Evolutionary conservation across 352 stramenopile species (phyloP).

Genomic region (Phytophthora pini): DNA sequence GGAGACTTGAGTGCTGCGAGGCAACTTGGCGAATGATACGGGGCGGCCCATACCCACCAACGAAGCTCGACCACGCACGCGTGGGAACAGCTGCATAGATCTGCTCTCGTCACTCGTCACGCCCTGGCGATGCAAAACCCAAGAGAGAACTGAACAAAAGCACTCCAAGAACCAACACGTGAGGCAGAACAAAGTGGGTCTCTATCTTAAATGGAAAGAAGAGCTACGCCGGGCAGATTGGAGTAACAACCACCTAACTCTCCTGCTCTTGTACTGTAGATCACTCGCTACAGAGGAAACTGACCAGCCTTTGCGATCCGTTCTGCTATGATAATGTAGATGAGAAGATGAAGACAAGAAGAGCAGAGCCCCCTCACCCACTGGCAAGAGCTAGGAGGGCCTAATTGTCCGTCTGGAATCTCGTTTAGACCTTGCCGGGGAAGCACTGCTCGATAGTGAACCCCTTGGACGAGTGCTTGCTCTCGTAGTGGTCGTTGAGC

Average conservation of each 20-base stretch:
- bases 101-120: slow-evolving; percentile 12
- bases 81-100: slow-evolving; percentile 33
- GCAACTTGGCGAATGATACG: slow-evolving; percentile 31
- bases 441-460: slow-evolving; percentile 84
- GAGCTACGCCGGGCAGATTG: slow-evolving; percentile 1
- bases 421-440: slow-evolving; percentile 37
- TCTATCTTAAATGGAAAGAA: slow-evolving; percentile 13
- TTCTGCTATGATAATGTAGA: slow-evolving; percentile 20
- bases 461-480: slow-evolving; percentile 81
- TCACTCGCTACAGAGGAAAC: slow-evolving; percentile 16
- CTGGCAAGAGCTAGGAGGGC: neutral
- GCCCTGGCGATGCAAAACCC: slow-evolving; percentile 3
- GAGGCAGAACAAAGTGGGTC: slow-evolving; percentile 3
- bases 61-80: slow-evolving; percentile 11
- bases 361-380: neutral
- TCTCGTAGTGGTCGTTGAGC: slow-evolving; percentile 85
- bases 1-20: slow-evolving; percentile 21
- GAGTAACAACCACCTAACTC: slow-evolving; percentile 1
- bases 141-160: neutral
- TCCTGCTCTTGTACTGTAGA: slow-evolving; percentile 5
- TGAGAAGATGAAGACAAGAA: neutral
- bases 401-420: neutral
- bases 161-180: neutral
- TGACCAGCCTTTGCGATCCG: neutral
- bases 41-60: slow-evolving; percentile 7